phyloP scores from a whole-genome alignment of 2,329 filamentous ascomycete genomes.

The Aspergillus sojae region DNA sequence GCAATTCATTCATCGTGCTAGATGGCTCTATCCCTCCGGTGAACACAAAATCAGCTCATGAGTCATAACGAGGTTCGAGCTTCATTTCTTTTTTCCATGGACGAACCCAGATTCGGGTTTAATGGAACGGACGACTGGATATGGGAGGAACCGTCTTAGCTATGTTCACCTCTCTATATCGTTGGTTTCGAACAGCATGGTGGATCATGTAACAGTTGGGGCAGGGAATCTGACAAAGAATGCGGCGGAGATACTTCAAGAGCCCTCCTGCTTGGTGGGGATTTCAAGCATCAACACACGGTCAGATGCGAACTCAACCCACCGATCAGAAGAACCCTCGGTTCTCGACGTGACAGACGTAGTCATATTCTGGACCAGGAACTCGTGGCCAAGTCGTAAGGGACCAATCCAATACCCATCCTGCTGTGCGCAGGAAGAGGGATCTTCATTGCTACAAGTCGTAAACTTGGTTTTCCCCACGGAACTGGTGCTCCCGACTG shows the following conservation, averaged over 20 bases:
- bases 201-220: not conserved
- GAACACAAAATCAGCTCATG: not conserved
- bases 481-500: slow-evolving; percentile 30
- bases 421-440: slow-evolving; percentile 7
- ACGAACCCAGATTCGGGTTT: not conserved
- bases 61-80: slow-evolving; percentile 10
- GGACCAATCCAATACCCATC: slow-evolving; percentile 43
- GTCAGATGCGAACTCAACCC: slow-evolving; percentile 43
- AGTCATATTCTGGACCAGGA: slow-evolving; percentile 27
- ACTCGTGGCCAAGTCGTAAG: slow-evolving; percentile 36
- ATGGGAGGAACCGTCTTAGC: not conserved
- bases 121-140: not conserved
- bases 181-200: not conserved
- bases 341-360: slow-evolving; percentile 15
- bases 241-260: slow-evolving; percentile 10
- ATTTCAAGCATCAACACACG: slow-evolving; percentile 39
- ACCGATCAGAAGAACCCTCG: slow-evolving; percentile 12
- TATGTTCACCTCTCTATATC: not conserved
- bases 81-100: slow-evolving; percentile 4
- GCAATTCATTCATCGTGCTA: slow-evolving; percentile 6
- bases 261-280: slow-evolving; percentile 23
- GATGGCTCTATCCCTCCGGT: slow-evolving; percentile 4
- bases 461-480: slow-evolving; percentile 34
- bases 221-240: slow-evolving; percentile 10
- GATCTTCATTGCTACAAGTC: slow-evolving; percentile 50